Base-by-base conservation (phyloP, 2,329 filamentous ascomycete species). In the Dactylellina cionopaga region DNA sequence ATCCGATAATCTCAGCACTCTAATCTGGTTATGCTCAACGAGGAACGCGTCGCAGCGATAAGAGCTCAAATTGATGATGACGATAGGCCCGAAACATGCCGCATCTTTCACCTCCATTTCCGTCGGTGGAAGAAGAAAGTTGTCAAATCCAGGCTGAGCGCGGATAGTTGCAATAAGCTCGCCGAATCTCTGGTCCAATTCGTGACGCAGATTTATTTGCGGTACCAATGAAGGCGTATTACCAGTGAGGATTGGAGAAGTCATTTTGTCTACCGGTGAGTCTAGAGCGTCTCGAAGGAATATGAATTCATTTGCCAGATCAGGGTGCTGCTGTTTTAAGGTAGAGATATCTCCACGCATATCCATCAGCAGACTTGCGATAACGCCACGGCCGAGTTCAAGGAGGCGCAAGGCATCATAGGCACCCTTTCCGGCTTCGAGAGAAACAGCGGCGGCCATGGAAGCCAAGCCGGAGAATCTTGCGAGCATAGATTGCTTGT, bases 311-410 rank as follows among this genome's bases (percentile, higher is more conserved):
- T 74, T 31, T 19, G 69, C 74, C 11, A 76, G 52, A 11, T 70
- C 35, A 24, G 63, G 62, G 43, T 74, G 33, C 24, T 62, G 46
- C 5, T 55, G 7, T 49, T 47, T 11, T 0, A 70, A 17, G 19
- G 1, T 33, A 17, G 52, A 59, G 15, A 69, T 59, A 60, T 77
- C 74, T 0, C 49, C 52, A 3, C 77, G 76, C 25, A 78, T 74
- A 13, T 78, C 71, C 13, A 74, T 10, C 1, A 78, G 37, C 11
- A 74, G 70, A 13, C 64, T 68, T 3, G 75, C 74, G 22, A 79
- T 46, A 6, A 79, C 66, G 6, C 77, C 77, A 11, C 78, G 77
- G 6, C 78, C 78, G 0, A 63, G 68, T 47, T 80, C 78, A 3
- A 80, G 74, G 3, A 76, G 54, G 5, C 5, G 35, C 7, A 71